These are phyloP conservation scores for Epichloe glyceriae DNA, from an alignment of 2,329 filamentous ascomycete species.

Conservation along the genomic window DNA sequence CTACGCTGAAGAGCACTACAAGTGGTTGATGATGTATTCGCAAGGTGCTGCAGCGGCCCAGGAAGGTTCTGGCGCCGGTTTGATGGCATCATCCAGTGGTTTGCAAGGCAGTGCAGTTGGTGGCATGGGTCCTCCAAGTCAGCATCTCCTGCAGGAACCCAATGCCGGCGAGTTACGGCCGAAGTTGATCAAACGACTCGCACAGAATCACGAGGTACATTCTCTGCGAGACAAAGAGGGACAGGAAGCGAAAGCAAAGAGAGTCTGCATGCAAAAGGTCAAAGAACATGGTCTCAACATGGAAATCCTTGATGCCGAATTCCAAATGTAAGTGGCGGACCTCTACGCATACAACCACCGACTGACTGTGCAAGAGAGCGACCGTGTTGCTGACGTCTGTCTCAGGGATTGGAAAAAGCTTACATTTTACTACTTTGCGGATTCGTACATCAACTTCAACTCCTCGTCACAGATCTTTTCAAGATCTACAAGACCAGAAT, in stretches of 20 bases:
- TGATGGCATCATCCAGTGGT: constrained; percentile 50
- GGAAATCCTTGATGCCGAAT: constrained; percentile 97
- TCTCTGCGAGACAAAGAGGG: constrained; percentile 89
- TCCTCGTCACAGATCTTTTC: constrained; percentile 94
- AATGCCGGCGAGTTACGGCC: constrained; percentile 71
- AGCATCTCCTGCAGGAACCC: constrained; percentile 61
- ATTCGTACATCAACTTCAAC: constrained; percentile 98
- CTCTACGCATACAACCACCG: no score
- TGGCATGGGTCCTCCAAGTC: constrained; percentile 63
- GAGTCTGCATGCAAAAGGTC: constrained; percentile 93
- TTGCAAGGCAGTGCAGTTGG: constrained; percentile 59
- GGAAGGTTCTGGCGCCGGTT: constrained; percentile 46
- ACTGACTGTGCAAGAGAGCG: neutral
- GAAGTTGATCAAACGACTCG: constrained; percentile 91
- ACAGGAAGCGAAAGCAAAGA: constrained; percentile 93
- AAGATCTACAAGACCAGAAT: constrained; percentile 99
- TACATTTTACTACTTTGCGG: constrained; percentile 97
- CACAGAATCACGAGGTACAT: constrained; percentile 81
- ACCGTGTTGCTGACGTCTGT: constrained; percentile 5
- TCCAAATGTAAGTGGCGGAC: constrained; percentile 70
- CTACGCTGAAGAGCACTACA: constrained; percentile 90
- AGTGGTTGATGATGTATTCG: constrained; percentile 98
- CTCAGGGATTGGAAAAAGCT: constrained; percentile 94
- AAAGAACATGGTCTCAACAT: constrained; percentile 89
- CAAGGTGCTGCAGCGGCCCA: constrained; percentile 55